Percentiles rank a stretch among this genome's conserved stretches.
phyloP scores from a whole-genome alignment of 2,329 filamentous ascomycete species.

The Fusarium virguliforme region DNA sequence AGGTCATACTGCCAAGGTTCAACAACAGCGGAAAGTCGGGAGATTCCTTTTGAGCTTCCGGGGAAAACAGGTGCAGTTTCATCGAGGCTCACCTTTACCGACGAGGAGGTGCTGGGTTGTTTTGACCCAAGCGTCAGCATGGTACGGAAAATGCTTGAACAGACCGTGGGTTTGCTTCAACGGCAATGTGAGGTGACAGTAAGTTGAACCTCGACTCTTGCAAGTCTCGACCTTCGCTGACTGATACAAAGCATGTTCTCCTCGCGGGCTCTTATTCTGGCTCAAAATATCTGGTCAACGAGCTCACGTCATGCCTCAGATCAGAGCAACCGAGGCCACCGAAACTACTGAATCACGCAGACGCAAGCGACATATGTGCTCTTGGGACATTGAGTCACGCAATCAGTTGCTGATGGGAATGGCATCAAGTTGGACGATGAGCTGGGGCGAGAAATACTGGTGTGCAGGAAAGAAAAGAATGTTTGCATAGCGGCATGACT shows the following conservation, averaged over 20 bases:
- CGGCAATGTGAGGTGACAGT: slow-evolving; percentile 4
- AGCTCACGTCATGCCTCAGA: slow-evolving; percentile 1
- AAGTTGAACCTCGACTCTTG: not conserved
- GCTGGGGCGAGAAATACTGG: not conserved
- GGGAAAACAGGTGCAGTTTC: not conserved
- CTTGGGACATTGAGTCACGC: slow-evolving; percentile 17
- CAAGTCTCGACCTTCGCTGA: not conserved
- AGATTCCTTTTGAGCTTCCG: slow-evolving; percentile 7
- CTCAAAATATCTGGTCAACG: slow-evolving; percentile 15
- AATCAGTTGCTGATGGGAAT: slow-evolving; percentile 11
- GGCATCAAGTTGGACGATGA: not conserved
- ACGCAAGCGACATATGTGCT: slow-evolving; percentile 17
- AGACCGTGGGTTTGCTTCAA: slow-evolving; percentile 3
- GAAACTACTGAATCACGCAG: slow-evolving; percentile 1
- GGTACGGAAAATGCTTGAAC: slow-evolving; percentile 16
- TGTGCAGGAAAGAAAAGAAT: not conserved
- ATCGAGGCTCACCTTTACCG: slow-evolving; percentile 16
- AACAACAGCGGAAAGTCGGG: not conserved
- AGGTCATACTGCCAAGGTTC: not conserved
- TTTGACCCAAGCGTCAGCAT: slow-evolving; percentile 10
- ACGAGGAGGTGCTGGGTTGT: slow-evolving; percentile 19
- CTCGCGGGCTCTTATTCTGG: slow-evolving; percentile 18
- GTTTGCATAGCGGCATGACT: not conserved
- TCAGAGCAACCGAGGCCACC: not conserved
- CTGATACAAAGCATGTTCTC: slow-evolving; percentile 14